Evolutionary conservation across 495 filamentous ascomycete species (phyloP).

Genomic region (Aspergillus mulundensis): DNA sequence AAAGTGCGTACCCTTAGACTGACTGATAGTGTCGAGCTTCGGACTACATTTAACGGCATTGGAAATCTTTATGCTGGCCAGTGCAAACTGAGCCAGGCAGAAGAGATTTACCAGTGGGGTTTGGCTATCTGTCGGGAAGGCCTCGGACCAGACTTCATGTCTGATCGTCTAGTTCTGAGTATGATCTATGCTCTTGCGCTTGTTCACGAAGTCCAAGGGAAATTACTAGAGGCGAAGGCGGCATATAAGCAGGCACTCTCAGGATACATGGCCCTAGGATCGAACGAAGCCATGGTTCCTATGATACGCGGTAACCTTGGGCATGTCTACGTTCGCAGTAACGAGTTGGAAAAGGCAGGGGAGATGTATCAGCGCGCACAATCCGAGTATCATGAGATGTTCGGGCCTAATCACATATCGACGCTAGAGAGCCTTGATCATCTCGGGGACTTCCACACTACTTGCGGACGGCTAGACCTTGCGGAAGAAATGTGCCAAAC

Average conservation of each 20-base stretch:
- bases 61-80: not conserved
- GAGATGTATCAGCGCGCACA: not conserved
- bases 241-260: not conserved
- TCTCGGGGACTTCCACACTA: not conserved
- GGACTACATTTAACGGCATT: not conserved
- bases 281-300: too few relatives aligned
- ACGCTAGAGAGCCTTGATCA: not conserved
- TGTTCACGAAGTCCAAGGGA: not conserved
- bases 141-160: not conserved
- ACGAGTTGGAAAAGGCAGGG: not conserved
- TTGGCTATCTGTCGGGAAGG: not conserved
- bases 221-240: not conserved
- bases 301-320: not conserved
- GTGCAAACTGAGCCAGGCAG: not conserved
- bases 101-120: not conserved
- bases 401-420: not conserved
- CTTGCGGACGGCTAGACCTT: not conserved
- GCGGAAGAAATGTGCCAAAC: not conserved
- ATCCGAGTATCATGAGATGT: not conserved
- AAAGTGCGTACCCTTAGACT: not conserved
- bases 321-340: not conserved
- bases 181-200: not conserved
- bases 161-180: not conserved
- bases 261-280: not conserved
- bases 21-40: not conserved